A percentile compares a stretch with the other conserved stretches of the same genome.
Evolutionary conservation across 495 filamentous ascomycete species (phyloP).

Genomic region (Penicillium riverlandense): DNA sequence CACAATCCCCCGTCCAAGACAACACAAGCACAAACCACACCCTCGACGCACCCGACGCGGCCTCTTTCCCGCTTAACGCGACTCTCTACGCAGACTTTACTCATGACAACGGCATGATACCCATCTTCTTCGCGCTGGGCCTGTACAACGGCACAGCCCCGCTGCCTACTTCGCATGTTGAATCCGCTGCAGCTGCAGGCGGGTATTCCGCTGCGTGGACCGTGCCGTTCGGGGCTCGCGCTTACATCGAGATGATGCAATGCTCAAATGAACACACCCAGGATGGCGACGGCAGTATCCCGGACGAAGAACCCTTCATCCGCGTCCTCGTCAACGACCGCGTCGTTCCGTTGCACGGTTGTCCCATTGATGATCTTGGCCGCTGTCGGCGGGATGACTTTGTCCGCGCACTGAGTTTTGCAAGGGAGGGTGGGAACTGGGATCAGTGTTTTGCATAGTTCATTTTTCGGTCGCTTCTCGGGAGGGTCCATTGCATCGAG

Average conservation of each 20-base stretch:
- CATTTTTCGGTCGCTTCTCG: too few relatives aligned
- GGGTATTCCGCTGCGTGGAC: slow-evolving; percentile 67
- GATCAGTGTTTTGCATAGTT: too few relatives aligned
- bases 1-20: slow-evolving; percentile 56
- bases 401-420: slow-evolving; percentile 66
- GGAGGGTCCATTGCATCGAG: too few relatives aligned
- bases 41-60: slow-evolving; percentile 46
- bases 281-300: not conserved
- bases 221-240: slow-evolving; percentile 70
- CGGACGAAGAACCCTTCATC: slow-evolving; percentile 49
- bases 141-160: slow-evolving; percentile 56
- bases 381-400: slow-evolving; percentile 59
- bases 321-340: slow-evolving; percentile 76
- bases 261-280: slow-evolving; percentile 29
- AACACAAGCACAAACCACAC: slow-evolving; percentile 66
- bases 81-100: slow-evolving; percentile 76
- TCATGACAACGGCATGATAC: slow-evolving; percentile 79
- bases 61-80: slow-evolving; percentile 61
- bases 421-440: slow-evolving; percentile 63
- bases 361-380: slow-evolving; percentile 57
- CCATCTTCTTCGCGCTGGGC: slow-evolving; percentile 64
- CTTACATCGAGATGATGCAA: slow-evolving; percentile 79
- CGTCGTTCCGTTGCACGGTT: slow-evolving; percentile 62
- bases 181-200: slow-evolving; percentile 33
- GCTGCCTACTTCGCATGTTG: slow-evolving; percentile 39